Percentiles rank a stretch among this genome's conserved stretches.
These are phyloP conservation scores for Grifola frondosa DNA, from an alignment of 1,284 basidiomycete genomes.

Conservation along the genomic window DNA sequence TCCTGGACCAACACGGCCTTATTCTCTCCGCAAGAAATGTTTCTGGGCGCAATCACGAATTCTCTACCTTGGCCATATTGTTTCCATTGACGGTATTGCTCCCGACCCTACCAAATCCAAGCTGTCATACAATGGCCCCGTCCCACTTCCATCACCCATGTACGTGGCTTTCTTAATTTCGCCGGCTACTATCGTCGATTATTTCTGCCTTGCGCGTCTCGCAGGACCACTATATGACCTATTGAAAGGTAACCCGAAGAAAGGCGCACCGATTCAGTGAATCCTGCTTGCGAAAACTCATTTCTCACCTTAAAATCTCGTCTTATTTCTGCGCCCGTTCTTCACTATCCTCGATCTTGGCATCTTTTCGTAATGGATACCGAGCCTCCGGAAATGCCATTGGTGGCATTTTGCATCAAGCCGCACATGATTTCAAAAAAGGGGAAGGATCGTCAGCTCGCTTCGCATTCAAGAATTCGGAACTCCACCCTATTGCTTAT, in stretches of 20 bases:
- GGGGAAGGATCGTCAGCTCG: background rate
- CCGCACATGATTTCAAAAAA: background rate
- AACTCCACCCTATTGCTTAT: conserved; percentile 10
- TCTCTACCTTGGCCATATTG: conserved; percentile 6
- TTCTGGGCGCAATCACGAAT: background rate
- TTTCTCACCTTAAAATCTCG: background rate
- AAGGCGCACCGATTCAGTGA: conserved; percentile 5
- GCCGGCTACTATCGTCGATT: conserved; percentile 5
- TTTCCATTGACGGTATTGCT: conserved; percentile 4
- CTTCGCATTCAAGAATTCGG: conserved; percentile 2
- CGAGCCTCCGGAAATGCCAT: conserved; percentile 4
- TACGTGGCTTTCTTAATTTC: conserved; percentile 2
- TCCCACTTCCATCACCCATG: conserved; percentile 2
- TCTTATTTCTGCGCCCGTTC: conserved; percentile 4
- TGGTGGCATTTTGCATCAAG: conserved; percentile 5
- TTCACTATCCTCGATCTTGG: conserved; percentile 5
- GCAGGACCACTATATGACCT: conserved; percentile 3
- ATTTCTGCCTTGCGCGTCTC: background rate
- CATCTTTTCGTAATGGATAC: conserved; percentile 8
- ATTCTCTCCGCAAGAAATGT: conserved; percentile 26
- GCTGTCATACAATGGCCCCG: conserved; percentile 3
- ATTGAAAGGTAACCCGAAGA: conserved; percentile 1
- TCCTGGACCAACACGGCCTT: conserved; percentile 31
- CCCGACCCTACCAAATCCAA: conserved; percentile 3
- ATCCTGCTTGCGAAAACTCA: background rate